Percentiles rank a stretch among this genome's conserved stretches.
phyloP scores from a whole-genome alignment of 139 green algal genomes.

The Auxenochlorella pyrenoidosa region DNA sequence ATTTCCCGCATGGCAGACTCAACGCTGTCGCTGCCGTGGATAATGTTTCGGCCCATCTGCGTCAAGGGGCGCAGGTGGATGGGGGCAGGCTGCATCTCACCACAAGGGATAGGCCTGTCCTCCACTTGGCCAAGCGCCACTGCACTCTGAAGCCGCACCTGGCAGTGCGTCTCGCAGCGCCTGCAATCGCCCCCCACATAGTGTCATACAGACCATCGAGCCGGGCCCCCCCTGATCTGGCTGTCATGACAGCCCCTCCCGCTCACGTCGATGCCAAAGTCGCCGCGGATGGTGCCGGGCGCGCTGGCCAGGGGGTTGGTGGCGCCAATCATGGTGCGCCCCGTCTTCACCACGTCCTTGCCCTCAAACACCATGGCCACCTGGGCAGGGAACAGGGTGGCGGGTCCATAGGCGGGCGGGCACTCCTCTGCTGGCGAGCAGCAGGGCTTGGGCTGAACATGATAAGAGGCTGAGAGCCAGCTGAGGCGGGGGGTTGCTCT shows the following conservation, averaged over 20 bases:
- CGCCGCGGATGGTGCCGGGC: conserved; percentile 80
- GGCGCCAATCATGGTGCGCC: conserved; percentile 81
- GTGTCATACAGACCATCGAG: too few relatives aligned
- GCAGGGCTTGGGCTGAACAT: neutral
- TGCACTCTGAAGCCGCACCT: too few relatives aligned
- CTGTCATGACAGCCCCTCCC: neutral
- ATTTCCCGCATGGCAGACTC: conserved; percentile 77
- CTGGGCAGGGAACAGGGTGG: neutral
- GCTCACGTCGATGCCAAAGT: conserved; percentile 70
- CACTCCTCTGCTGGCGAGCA: too few relatives aligned
- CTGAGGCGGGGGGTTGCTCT: too few relatives aligned
- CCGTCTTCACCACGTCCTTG: conserved; percentile 73
- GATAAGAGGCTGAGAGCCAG: too few relatives aligned
- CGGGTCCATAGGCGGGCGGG: too few relatives aligned
- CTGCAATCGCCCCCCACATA: too few relatives aligned
- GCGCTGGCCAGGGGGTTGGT: conserved; percentile 80
- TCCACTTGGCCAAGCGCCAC: too few relatives aligned
- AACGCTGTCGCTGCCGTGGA: conserved; percentile 77
- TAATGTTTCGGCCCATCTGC: conserved; percentile 71
- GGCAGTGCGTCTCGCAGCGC: too few relatives aligned
- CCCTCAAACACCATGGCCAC: conserved; percentile 74
- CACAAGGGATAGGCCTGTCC: too few relatives aligned
- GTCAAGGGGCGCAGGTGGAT: neutral
- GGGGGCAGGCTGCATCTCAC: neutral
- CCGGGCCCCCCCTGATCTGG: too few relatives aligned